These are phyloP conservation scores for Sclerotinia nivalis DNA, from an alignment of 2,329 filamentous ascomycete species.

Conservation along the genomic window DNA sequence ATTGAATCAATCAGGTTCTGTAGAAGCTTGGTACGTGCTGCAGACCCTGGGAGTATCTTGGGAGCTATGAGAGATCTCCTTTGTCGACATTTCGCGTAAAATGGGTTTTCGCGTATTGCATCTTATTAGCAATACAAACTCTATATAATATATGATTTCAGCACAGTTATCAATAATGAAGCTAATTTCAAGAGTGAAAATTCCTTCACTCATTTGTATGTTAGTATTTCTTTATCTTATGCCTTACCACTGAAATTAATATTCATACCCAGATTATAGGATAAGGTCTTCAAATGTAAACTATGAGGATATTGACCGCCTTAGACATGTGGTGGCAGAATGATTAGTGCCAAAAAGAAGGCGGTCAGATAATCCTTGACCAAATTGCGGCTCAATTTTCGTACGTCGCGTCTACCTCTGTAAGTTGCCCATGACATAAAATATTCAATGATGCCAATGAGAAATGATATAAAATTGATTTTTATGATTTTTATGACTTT, in stretches of 20 bases:
- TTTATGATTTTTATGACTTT: slow-evolving; percentile 15
- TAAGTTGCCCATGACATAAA: background rate
- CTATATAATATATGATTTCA: no score
- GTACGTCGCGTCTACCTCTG: slow-evolving; percentile 8
- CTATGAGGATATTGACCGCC: background rate
- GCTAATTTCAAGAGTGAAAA: no score
- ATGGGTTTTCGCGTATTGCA: background rate
- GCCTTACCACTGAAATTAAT: background rate
- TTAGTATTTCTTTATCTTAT: no score
- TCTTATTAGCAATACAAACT: no score
- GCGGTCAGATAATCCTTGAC: background rate
- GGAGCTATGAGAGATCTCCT: background rate
- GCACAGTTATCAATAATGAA: no score
- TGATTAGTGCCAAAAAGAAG: background rate
- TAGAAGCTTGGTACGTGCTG: no score
- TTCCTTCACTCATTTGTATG: no score
- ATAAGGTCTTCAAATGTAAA: background rate
- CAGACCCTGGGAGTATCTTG: no score
- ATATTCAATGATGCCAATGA: slow-evolving; percentile 7
- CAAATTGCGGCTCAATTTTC: background rate
- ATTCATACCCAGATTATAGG: background rate
- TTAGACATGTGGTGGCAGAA: background rate
- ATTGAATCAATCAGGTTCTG: no score
- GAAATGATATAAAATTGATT: slow-evolving; percentile 1
- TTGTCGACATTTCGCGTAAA: background rate